Conservation (phyloP, 495 filamentous ascomycete genomes). For the Penicillium malachiteum region DNA sequence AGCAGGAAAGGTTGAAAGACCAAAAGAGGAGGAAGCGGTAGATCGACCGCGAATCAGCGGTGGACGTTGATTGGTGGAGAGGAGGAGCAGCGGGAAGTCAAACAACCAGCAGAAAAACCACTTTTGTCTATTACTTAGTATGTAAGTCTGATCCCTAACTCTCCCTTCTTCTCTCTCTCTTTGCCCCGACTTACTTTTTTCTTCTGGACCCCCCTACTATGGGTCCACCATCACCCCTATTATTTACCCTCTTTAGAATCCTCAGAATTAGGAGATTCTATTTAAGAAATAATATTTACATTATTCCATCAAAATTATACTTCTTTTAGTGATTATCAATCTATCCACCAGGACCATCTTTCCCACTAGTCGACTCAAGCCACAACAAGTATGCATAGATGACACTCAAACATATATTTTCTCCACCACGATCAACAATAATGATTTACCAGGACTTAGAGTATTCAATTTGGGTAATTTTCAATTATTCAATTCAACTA, state of each 20-base stretch:
- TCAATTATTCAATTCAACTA: too few relatives aligned
- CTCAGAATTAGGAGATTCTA: conserved; percentile 20
- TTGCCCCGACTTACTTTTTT: conserved; percentile 2
- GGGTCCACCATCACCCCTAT: conserved; percentile 10
- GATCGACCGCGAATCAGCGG: conserved; percentile 34
- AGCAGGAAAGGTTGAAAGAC: conserved; percentile 27
- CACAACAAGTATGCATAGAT: conserved; percentile 1
- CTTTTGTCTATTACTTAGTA: not conserved
- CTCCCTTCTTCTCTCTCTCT: conserved; percentile 14
- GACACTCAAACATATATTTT: not conserved
- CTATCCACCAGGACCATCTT: not conserved
- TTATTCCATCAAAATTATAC: not conserved
- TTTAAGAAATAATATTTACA: not conserved
- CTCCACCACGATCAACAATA: conserved; percentile 9
- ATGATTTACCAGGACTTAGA: not conserved
- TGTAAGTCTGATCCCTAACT: not conserved
- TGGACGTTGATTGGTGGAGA: conserved; percentile 43
- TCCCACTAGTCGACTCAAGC: not conserved
- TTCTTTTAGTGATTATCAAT: conserved; percentile 17
- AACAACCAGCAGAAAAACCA: conserved; percentile 30
- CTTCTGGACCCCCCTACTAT: conserved; percentile 10
- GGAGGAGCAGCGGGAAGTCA: conserved; percentile 40
- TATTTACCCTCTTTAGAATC: conserved; percentile 50
- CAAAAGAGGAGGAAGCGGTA: conserved; percentile 44
- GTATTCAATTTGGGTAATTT: not conserved